Evolutionary conservation across 345 rosid genomes (phyloP), one percentile per base, ranked within the genome.

Genomic region (Adansonia digitata): DNA sequence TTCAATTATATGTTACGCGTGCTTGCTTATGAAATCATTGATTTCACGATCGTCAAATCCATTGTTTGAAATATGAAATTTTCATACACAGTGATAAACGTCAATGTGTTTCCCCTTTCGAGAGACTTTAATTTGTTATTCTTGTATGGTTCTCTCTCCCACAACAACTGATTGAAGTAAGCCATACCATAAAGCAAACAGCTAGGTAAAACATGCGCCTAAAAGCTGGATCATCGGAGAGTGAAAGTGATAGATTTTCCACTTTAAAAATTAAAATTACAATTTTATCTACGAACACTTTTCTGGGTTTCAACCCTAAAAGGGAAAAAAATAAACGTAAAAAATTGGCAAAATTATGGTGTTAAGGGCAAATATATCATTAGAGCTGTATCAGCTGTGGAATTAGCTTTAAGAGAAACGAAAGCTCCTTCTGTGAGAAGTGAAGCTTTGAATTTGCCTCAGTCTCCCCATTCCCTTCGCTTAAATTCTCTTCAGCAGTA

Each of bases 321-420:
- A 59, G 14, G 18, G 31, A 7, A 35, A 60, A 35, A 24, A 26
- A n/a, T n/a, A n/a, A n/a, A n/a, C n/a, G n/a, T n/a, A n/a, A n/a
- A 26, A 17, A 70, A 11, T 3, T 34, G 29, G 61, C 18, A 49
- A 46, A 49, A 18, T 2, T 5, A n/a, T 64, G 57, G 31, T 35
- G 48, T 39, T 39, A 22, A 11, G 34, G 34, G 29, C 61, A 34
- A 46, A 24, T n/a, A n/a, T n/a, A n/a, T n/a, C n/a, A 22, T 84
- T 79, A 86, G 2, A 78, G 83, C 72, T 88, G 71, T 82, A 95
- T 86, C 84, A 95, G 78, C 68, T 91, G 84, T 34, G 98, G 93
- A 48, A 96, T 91, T 55, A 96, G 94, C 88, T 92, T 92, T 80
- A 96, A 82, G 67, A 96, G 92, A 84, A 96, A 96, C 8, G 91